phyloP scores from a whole-genome alignment of 2,329 filamentous ascomycete genomes.

The Teratosphaeria viscida region DNA sequence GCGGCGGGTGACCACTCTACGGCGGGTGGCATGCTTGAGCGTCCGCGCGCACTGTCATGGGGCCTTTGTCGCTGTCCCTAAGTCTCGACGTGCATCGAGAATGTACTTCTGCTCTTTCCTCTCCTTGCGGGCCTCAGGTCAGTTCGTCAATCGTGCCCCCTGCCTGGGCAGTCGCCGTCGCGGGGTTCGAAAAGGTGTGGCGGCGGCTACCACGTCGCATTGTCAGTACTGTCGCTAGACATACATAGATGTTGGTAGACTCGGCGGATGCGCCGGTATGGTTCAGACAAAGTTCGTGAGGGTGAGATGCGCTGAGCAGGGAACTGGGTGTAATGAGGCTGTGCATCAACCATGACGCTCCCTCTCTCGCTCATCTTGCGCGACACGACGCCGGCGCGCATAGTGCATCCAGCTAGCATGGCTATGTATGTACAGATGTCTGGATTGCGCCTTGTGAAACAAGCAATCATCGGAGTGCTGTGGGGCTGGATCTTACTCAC shows the following conservation, averaged over 20 bases:
- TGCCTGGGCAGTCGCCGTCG: background rate
- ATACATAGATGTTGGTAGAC: background rate
- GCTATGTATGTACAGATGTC: background rate
- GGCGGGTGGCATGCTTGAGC: slow-evolving; percentile 8
- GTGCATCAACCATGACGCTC: background rate
- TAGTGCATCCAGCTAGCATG: background rate
- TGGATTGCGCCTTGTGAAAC: background rate
- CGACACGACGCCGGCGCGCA: background rate
- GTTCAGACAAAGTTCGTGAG: background rate
- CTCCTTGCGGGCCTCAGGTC: background rate
- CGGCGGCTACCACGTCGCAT: background rate
- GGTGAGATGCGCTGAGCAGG: background rate
- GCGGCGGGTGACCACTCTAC: slow-evolving; percentile 4
- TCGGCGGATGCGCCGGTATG: background rate
- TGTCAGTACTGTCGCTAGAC: background rate
- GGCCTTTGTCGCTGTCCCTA: background rate
- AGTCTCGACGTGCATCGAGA: background rate
- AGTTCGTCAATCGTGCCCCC: background rate
- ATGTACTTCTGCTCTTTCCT: background rate
- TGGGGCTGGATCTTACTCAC: background rate
- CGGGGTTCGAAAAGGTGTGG: background rate
- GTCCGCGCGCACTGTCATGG: background rate
- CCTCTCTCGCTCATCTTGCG: background rate
- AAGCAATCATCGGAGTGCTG: background rate
- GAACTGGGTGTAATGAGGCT: background rate